Conservation (phyloP, 2,329 filamentous ascomycete genomes). For the Aspergillus sp. region DNA sequence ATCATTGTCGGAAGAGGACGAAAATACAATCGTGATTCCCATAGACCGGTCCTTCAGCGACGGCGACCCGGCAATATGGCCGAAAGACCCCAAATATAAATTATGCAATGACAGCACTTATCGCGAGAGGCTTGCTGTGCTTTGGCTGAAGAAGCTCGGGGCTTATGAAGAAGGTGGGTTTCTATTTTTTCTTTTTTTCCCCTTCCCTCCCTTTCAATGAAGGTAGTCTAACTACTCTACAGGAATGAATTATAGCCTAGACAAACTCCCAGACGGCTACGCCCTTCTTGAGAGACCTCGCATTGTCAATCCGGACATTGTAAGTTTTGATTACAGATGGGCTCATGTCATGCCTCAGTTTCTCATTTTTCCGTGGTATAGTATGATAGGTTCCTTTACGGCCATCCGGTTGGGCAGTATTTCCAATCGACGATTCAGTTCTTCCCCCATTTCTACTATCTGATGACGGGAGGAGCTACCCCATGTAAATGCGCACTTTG, state of each 20-base stretch:
- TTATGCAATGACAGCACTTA: conserved; percentile 39
- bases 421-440: conserved; percentile 52
- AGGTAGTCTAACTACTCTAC: background rate
- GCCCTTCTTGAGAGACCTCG: conserved; percentile 45
- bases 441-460: conserved; percentile 50
- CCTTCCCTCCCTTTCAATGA: background rate
- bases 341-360: background rate
- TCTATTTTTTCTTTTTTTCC: background rate
- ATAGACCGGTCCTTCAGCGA: conserved; percentile 32
- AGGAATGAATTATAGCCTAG: conserved; percentile 46
- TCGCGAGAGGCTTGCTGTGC: conserved; percentile 40
- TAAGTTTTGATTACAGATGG: conserved; percentile 16
- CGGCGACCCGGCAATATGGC: conserved; percentile 33
- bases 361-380: conserved; percentile 16
- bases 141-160: conserved; percentile 43
- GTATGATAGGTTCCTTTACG: conserved; percentile 51
- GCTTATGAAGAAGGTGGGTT: conserved; percentile 31
- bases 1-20: conserved; percentile 11
- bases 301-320: conserved; percentile 25
- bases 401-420: conserved; percentile 45
- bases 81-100: conserved; percentile 26
- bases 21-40: conserved; percentile 22
- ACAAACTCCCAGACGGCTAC: conserved; percentile 50
- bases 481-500: conserved; percentile 49
- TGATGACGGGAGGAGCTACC: conserved; percentile 44